phyloP scores from a whole-genome alignment of 768 basidiomycete genomes.

The Thelephora aurantiotincta region DNA sequence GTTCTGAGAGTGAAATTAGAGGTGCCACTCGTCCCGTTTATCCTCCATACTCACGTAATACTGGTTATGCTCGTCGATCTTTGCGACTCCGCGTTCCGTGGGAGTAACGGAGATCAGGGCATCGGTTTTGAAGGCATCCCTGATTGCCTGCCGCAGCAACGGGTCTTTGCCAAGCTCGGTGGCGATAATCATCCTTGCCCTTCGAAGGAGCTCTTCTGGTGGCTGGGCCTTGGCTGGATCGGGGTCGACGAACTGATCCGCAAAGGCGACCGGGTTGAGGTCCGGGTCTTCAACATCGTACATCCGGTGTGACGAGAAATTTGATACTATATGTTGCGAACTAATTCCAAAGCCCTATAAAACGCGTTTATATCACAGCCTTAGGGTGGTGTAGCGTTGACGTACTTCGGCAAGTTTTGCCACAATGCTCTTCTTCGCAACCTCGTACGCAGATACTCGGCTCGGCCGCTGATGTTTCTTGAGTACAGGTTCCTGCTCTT shows the following conservation, averaged over 20 bases:
- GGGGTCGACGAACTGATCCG: slow-evolving; percentile 74
- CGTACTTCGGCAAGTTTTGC: slow-evolving; percentile 70
- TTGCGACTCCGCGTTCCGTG: slow-evolving; percentile 72
- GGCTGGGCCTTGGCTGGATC: slow-evolving; percentile 42
- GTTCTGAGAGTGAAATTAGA: slow-evolving; percentile 31
- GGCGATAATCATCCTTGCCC: slow-evolving; percentile 71
- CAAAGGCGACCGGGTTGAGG: slow-evolving; percentile 62
- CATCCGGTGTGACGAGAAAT: slow-evolving; percentile 48
- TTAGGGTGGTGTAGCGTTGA: slow-evolving; percentile 3
- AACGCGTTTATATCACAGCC: not conserved
- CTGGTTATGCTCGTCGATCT: slow-evolving; percentile 62
- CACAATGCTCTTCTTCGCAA: slow-evolving; percentile 67
- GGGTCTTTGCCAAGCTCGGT: slow-evolving; percentile 93
- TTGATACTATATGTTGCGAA: slow-evolving; percentile 73
- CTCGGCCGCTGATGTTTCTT: slow-evolving; percentile 74
- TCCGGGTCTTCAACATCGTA: slow-evolving; percentile 76
- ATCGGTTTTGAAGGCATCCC: slow-evolving; percentile 58
- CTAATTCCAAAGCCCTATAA: slow-evolving; percentile 72
- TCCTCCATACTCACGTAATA: slow-evolving; percentile 41
- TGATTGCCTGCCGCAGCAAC: slow-evolving; percentile 62
- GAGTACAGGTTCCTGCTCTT: slow-evolving; percentile 24
- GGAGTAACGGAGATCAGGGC: slow-evolving; percentile 71
- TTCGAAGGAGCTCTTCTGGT: slow-evolving; percentile 54
- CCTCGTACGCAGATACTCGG: slow-evolving; percentile 72
- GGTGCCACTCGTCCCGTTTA: too few species aligned